Conservation (phyloP, 306 rosid genomes). For the Acmispon strigosus region DNA sequence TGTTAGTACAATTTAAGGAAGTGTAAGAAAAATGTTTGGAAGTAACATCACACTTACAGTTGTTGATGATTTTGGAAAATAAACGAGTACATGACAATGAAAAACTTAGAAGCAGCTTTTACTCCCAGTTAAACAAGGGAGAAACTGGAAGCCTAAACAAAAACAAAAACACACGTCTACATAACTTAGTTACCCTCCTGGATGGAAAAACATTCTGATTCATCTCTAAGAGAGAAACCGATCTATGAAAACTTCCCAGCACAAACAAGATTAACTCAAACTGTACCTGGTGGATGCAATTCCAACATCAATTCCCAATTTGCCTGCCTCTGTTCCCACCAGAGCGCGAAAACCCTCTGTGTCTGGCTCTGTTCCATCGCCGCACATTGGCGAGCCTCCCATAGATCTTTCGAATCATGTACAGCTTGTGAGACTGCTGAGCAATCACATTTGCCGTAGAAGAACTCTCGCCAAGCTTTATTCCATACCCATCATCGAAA, state of each 20-base stretch:
- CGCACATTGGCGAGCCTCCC: conserved; percentile 36
- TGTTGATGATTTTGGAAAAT: background rate
- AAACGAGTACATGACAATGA: background rate
- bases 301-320: conserved; percentile 43
- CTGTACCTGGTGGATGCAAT: background rate
- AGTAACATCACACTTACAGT: background rate
- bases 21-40: background rate
- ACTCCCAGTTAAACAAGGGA: conserved; percentile 1
- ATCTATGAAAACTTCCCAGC: background rate
- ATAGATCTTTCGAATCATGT: conserved; percentile 44
- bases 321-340: conserved; percentile 39
- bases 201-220: conserved; percentile 27
- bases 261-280: background rate
- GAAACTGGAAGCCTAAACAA: background rate
- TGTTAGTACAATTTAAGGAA: too few relatives aligned
- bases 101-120: background rate
- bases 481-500: conserved; percentile 71
- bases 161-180: background rate
- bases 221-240: conserved; percentile 58
- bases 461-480: conserved; percentile 59
- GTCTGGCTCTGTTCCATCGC: conserved; percentile 49
- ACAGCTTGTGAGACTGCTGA: conserved; percentile 59
- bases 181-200: conserved; percentile 42
- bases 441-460: conserved; percentile 71
- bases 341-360: conserved; percentile 25